Base-by-base conservation (phyloP, 2,329 filamentous ascomycete species). In the Talaromyces sp. region DNA sequence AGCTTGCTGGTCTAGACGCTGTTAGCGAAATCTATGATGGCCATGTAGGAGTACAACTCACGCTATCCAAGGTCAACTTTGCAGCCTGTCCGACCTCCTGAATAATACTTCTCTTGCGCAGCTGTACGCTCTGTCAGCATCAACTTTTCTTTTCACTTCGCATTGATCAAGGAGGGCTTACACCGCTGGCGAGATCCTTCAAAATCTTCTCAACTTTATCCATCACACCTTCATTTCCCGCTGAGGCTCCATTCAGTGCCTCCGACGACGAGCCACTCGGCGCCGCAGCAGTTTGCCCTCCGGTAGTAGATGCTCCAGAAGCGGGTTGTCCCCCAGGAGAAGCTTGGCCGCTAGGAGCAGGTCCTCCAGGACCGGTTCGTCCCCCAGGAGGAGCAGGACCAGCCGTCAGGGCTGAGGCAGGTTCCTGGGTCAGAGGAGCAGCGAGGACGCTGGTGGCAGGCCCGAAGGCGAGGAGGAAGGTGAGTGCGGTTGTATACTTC, bases 51-150 rank as follows among this genome's bases (percentile, higher is more conserved):
- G 43, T 10, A 19, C 13, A 37, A 66, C 64, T 62, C 35, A 66
- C 64, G 15, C 43, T 50, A 13, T 58, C 59, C 11, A 62, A 6
- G 4, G 47, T 10, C 59, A 50, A 31, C 45, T 66, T 27, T 6
- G 22, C 15, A n/a, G 35, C 43, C 15, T 66, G 27, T 0, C 59
- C 64, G 6, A 62, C 52, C 25, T 66, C 64, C 13, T 62, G 43
- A 11, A 66, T 45, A 19, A 62, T 13, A 15, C 60, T 60, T 39
- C 64, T 61, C 64, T 66, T 66, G 52, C 64, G 64, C 2, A 66
- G 52, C 64, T 66, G 62, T 3, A 27, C 17, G 5, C 8, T 11
- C 33, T 25, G 19, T 64, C 17, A 60, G 56, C 25, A 50, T 35
- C 9, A 2, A 19, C 35, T 25, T 13, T 25, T 41, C 17, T 47